A percentile compares a stretch with the other conserved stretches of the same genome.
These are phyloP conservation scores for Microbotryum silenes-acaulis DNA, from an alignment of 1,284 basidiomycete genomes.

Conservation along the genomic window DNA sequence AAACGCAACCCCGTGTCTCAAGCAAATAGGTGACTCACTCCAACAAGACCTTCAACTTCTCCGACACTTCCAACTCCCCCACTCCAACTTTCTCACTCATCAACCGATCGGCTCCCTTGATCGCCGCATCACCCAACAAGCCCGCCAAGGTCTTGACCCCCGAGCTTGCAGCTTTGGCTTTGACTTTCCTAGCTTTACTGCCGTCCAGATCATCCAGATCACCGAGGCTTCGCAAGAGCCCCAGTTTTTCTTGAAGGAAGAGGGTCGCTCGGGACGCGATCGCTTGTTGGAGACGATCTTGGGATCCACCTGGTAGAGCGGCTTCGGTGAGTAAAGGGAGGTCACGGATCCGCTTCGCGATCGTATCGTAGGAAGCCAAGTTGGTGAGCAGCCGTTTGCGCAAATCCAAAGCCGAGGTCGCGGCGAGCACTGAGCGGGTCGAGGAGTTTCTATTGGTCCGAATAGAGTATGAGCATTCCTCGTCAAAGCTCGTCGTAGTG, in stretches of 20 bases:
- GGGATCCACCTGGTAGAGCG: conserved; percentile 58
- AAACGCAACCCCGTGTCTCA: not conserved
- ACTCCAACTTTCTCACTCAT: conserved; percentile 12
- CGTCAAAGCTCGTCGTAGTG: too few relatives aligned
- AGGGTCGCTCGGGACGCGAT: conserved; percentile 67
- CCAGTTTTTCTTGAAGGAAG: conserved; percentile 84
- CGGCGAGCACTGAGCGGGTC: conserved; percentile 3
- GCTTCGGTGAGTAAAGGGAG: conserved; percentile 46
- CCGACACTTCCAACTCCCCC: conserved; percentile 12
- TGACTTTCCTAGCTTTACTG: conserved; percentile 5
- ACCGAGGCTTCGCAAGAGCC: conserved; percentile 56
- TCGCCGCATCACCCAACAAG: conserved; percentile 19
- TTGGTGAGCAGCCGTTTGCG: conserved; percentile 33
- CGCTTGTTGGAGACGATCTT: conserved; percentile 73
- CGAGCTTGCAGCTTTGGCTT: conserved; percentile 3
- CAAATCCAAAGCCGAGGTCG: conserved; percentile 14
- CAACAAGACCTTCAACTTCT: conserved; percentile 30
- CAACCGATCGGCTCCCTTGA: too few relatives aligned
- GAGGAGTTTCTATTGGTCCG: too few relatives aligned
- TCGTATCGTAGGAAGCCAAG: conserved; percentile 59
- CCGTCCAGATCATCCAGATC: conserved; percentile 23
- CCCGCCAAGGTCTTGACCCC: conserved; percentile 18
- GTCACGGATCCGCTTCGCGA: conserved; percentile 72
- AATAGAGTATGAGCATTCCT: not conserved
- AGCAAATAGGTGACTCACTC: conserved; percentile 24